Evolutionary conservation across 202 grass and related monocot species (phyloP), one percentile per base, ranked within the genome.

Genomic region (Digitaria exilis): DNA sequence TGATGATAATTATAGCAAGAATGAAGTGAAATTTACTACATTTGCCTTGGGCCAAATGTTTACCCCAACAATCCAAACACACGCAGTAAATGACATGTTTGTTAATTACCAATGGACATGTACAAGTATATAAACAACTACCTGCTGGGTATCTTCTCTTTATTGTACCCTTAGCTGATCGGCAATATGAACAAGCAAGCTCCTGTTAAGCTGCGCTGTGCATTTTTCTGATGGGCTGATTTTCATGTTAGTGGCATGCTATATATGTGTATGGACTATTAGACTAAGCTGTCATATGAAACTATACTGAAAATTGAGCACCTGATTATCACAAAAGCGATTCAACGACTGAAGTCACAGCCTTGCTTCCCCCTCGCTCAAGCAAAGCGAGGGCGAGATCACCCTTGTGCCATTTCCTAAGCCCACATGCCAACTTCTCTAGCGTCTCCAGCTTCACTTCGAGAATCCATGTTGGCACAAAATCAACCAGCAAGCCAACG

Each of bases 331-430:
- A 90, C 50, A 89, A 46, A 25, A 97, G 30, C 61, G 73, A 83
- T 48, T 97, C 91, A 4, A 97, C 89, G 29, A 94, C 85, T 34
- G 85, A 82, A 65, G 80, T 82, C 88, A 97, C 64, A 51, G 91
- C 75, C 17, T 84, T 79, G 3, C 77, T 45, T 5, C 94, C 94
- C 21, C 89, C 94, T 76, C 78, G 79, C 85, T 97, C 94, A 2
- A 97, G 89, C 42, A 97, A 82, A 56, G 91, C 78, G 15, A 94
- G 66, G 31, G 91, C 91, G 42, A 94, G 80, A 61, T 94, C 91
- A 48, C 54, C 59, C 63, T 97, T 89, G 52, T 92, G 82, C 91
- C 94, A 97, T 65, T 86, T 76, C 69, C 75, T 76, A 65, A 97
- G 85, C 56, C 89, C 91, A 49, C 55, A 85, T 2, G 89, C 94